Evolutionary conservation across 2,329 filamentous ascomycete genomes (phyloP).

Genomic region (Fusarium metavorans): DNA sequence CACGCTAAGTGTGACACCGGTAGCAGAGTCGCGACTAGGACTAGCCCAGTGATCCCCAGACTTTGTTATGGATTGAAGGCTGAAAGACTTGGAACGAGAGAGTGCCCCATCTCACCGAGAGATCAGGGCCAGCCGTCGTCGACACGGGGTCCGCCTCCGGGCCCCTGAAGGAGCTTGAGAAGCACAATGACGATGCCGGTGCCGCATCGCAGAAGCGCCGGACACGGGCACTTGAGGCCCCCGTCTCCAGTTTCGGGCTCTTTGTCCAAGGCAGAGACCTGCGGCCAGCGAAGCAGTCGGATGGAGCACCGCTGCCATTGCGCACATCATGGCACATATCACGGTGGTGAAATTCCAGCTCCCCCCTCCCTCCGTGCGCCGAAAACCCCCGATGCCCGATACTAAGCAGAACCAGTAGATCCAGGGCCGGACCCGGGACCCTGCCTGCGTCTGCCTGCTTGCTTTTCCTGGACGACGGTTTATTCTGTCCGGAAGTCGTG

Average conservation of each 20-base stretch:
- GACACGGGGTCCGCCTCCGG: conserved; percentile 35
- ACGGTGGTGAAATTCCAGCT: conserved; percentile 17
- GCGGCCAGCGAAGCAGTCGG: neutral
- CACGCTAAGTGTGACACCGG: conserved; percentile 32
- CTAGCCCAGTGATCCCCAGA: conserved; percentile 40
- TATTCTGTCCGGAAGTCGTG: conserved; percentile 25
- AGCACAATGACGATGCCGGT: conserved; percentile 38
- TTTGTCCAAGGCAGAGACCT: conserved; percentile 12
- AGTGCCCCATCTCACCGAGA: conserved; percentile 16
- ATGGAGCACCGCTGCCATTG: neutral
- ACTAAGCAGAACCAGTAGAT: conserved; percentile 11
- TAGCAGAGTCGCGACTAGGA: conserved; percentile 18
- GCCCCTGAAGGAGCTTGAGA: conserved; percentile 24
- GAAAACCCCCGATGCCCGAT: conserved; percentile 33
- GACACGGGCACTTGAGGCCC: conserved; percentile 16
- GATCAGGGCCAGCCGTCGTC: conserved; percentile 41
- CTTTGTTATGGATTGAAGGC: conserved; percentile 25
- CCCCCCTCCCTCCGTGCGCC: conserved; percentile 12
- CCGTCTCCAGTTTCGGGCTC: conserved; percentile 21
- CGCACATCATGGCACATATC: conserved; percentile 32
- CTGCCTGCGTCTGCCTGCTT: conserved; percentile 8
- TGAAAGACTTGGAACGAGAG: conserved; percentile 19
- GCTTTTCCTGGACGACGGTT: conserved; percentile 21
- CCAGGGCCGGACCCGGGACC: conserved; percentile 4
- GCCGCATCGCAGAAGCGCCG: conserved; percentile 18